Base-by-base conservation (phyloP, 2,329 filamentous ascomycete genomes). In the Apiospora marii region DNA sequence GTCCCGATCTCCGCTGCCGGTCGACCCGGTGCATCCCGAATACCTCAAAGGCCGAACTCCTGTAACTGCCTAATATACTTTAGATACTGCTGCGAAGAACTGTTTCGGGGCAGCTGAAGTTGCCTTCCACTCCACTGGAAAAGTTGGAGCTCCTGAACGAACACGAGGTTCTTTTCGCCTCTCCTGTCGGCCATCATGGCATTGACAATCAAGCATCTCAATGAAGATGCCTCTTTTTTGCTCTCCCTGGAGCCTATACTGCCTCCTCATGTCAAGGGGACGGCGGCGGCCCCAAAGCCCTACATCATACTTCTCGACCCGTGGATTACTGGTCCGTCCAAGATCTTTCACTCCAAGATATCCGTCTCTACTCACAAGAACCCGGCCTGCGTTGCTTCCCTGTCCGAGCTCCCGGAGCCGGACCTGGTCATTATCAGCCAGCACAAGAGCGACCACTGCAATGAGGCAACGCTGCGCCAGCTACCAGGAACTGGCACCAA, bases 241-340 rank as follows among this genome's bases (percentile, higher is more conserved):
- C 84, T 93, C 64, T 88, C 88, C 41, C 92, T 93, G 77, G 84
- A 87, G 72, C 89, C 89, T 44, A 82, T 87, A 41, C 82, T 84
- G n/a, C 82, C 85, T 68, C 80, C 85, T 71, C 76, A 81, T 61
- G 76, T 81, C 27, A 81, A 81, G 69, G 73, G 76, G 71, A 37
- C 73, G 34, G 71, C 79, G 68, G 70, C 79, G 70, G 82, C 83
- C 43, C 84, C 85, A 16, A 84, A 84, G 69, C 86, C 88, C 4
- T 94, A 92, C 80, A 90, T 88, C 22, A 87, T 95, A 70, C 86
- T 95, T 53, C 82, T 94, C 69, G 92, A 95, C 79, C 93, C 93
- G 4, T 94, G 92, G 90, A 85, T 94, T 44, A 84, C 85, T 14
- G 90, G 91, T 0, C 83, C 88, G 4, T 90, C 90, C 14, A 88